A percentile compares a stretch with the other conserved stretches of the same genome.
Conservation (phyloP, 179 eudicot genomes). For the Silene vulgaris region DNA sequence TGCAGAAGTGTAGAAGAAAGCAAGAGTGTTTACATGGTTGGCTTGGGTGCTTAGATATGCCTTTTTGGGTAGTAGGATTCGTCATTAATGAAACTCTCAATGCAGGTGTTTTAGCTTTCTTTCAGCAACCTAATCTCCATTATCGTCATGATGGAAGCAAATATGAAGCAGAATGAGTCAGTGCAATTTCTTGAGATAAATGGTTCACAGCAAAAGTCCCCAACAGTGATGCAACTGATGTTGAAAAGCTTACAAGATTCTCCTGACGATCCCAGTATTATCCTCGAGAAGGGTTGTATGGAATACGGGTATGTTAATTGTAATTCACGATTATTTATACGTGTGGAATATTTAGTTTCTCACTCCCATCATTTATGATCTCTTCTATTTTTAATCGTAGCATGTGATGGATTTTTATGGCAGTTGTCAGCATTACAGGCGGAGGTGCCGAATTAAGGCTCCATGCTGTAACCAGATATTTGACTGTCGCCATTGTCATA, state of each 20-base stretch:
- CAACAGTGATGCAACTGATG: constrained; percentile 1
- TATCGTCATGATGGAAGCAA: constrained; percentile 29
- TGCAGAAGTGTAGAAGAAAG: constrained; percentile 53
- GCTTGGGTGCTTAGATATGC: constrained; percentile 47
- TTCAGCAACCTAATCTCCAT: constrained; percentile 33
- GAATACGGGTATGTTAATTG: constrained; percentile 35
- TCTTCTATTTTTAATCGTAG: not conserved
- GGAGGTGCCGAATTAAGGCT: constrained; percentile 59
- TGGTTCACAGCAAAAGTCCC: constrained; percentile 14
- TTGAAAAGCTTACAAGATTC: constrained; percentile 12
- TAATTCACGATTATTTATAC: not conserved
- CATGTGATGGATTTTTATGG: constrained; percentile 6
- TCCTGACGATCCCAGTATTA: constrained; percentile 3
- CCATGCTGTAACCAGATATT: constrained; percentile 63
- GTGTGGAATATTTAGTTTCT: not conserved
- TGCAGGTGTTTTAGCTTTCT: constrained; percentile 64
- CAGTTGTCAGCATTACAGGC: constrained; percentile 46
- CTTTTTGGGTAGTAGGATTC: constrained; percentile 36
- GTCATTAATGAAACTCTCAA: constrained; percentile 44
- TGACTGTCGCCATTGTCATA: constrained; percentile 58
- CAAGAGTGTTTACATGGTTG: constrained; percentile 52
- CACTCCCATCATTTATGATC: not conserved
- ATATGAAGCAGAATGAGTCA: constrained; percentile 16
- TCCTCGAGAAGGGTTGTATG: constrained; percentile 34
- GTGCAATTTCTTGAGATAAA: constrained; percentile 15